Percentiles rank a stretch among this genome's conserved stretches.
Conservation (phyloP, 1,284 basidiomycete genomes). For the Cutaneotrichosporon cavernicola region DNA sequence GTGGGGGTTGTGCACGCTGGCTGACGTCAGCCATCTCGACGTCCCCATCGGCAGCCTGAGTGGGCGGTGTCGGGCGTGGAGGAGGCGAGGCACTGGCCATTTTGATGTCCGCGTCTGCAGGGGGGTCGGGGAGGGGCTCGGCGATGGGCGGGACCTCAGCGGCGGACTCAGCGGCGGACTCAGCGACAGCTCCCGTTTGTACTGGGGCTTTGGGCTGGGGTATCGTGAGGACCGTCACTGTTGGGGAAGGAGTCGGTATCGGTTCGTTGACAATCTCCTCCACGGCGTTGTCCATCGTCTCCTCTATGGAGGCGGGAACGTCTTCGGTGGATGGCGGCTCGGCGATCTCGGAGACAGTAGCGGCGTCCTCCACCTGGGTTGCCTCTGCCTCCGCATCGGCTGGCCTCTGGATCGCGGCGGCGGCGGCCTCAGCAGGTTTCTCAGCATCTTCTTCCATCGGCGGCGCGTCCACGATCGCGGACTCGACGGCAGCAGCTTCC, state of each 20-base stretch:
- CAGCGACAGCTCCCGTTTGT: neutral
- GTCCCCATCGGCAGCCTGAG: conserved; percentile 1
- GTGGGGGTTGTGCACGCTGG: neutral
- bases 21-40: conserved; percentile 13
- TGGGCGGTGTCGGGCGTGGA: neutral
- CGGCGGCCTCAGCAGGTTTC: neutral
- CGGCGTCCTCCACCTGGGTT: neutral
- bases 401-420: too few relatives aligned
- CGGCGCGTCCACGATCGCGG: neutral
- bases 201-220: neutral
- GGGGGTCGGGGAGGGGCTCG: neutral
- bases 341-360: neutral
- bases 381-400: too few relatives aligned
- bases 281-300: neutral
- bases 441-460: neutral
- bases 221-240: neutral
- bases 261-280: neutral
- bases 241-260: neutral
- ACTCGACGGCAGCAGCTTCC: neutral
- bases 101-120: conserved; percentile 12
- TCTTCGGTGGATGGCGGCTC: neutral
- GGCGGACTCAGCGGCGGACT: neutral
- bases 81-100: conserved; percentile 13
- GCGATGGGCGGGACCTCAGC: neutral
- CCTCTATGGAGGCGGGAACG: neutral